Evolutionary conservation across 2,329 filamentous ascomycete species (phyloP).

Genomic region (Talaromyces rugulosus): DNA sequence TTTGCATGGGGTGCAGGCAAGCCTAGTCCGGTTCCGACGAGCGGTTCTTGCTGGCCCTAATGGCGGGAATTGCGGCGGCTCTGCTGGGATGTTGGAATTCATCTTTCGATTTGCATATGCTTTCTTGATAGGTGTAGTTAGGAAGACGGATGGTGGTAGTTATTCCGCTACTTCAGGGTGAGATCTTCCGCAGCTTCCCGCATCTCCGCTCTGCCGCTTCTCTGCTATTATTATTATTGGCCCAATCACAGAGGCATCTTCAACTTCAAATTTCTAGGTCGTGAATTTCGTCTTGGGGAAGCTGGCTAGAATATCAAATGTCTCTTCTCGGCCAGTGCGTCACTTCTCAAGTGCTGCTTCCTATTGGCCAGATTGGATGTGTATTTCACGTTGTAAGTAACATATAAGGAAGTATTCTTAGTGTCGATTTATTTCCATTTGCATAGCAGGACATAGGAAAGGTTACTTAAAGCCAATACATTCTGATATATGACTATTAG

Average conservation of each 20-base stretch:
- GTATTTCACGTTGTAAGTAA: background rate
- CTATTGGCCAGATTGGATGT: background rate
- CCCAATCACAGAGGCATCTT: too few relatives aligned
- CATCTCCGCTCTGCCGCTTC: background rate
- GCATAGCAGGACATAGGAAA: background rate
- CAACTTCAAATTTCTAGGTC: too few relatives aligned
- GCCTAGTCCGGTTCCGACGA: slow-evolving; percentile 19
- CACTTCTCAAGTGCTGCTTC: background rate
- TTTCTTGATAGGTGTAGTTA: background rate
- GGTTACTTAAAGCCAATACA: background rate
- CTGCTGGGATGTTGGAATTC: background rate
- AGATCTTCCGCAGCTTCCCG: slow-evolving; percentile 1
- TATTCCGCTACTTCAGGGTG: background rate
- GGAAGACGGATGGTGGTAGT: background rate
- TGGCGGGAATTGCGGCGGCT: background rate
- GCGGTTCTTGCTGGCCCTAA: background rate
- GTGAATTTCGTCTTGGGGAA: background rate
- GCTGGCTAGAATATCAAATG: too few relatives aligned
- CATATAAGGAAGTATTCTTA: background rate
- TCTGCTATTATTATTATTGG: too few relatives aligned
- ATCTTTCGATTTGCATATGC: background rate
- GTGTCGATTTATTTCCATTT: background rate
- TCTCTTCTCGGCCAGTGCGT: background rate
- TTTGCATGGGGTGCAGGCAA: slow-evolving; percentile 26
- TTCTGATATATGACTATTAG: background rate